Base-by-base conservation (phyloP, 306 rosid genomes). In the Prunus davidiana region DNA sequence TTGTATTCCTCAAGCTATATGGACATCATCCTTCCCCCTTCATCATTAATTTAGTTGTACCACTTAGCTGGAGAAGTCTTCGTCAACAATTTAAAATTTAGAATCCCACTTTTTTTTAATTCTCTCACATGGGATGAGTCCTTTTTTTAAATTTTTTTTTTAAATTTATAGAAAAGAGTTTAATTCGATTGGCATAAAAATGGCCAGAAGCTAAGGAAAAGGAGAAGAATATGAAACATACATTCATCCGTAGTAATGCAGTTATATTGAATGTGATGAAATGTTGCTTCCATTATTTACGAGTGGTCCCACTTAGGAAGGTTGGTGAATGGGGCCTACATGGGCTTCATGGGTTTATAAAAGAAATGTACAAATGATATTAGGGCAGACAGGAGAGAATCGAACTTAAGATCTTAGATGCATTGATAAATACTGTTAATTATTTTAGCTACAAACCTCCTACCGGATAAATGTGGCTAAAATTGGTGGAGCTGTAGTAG, bases 361-460 rank as follows among this genome's bases (percentile, higher is more conserved):
- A 56, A 56, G 22, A 20, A n/a, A 34, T 1, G 0, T 5, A 34
- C 0, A 34, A 34, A 1, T 1, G 43, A 38, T 38, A 1, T 38
- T 7, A 32, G 38, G 38, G 1, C 7, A 38, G 2, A 0, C 8
- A 1, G 0, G 8, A 2, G n/a, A 34, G 9, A 38, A 38, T 38
- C 43, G 9, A 38, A 38, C 9, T 7, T 38, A 38, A 7, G 0
- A 38, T 38, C 2, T 38, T 38, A 7, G 9, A 8, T 7, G 9
- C 9, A 38, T 38, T 0, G 2, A 7, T 38, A 38, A 38, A 38
- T 38, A 38, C 9, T 38, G 2, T 6, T 38, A 38, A 38, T 38
- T 0, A 6, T 38, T 38, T 34, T 0, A 34, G 2, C 0, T 34
- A 6, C 2, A 34, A 34, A 34, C 2, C 0, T 8, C 2, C 0